Percentiles rank a stretch among this genome's conserved stretches.
phyloP scores from a whole-genome alignment of 1,139 yeast species.

The Geotrichum australiense region DNA sequence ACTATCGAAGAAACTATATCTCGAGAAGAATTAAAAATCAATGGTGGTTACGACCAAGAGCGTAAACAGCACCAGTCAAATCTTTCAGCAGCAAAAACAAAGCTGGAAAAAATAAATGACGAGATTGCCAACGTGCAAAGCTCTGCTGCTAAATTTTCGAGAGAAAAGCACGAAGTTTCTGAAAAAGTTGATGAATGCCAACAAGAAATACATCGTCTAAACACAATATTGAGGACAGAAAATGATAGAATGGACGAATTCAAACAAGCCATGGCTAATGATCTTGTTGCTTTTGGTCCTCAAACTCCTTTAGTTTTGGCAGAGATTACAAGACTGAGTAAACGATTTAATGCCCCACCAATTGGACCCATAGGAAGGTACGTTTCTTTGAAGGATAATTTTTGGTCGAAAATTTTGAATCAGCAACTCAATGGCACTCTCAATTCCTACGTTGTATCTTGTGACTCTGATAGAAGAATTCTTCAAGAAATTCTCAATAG shows the following conservation, averaged over 20 bases:
- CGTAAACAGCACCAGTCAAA: background rate
- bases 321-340: slow-evolving; percentile 35
- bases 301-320: slow-evolving; percentile 39
- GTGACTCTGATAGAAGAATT: slow-evolving; percentile 50
- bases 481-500: slow-evolving; percentile 42
- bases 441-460: slow-evolving; percentile 61
- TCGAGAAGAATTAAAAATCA: slow-evolving; percentile 15
- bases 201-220: background rate
- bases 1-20: background rate
- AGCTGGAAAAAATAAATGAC: slow-evolving; percentile 1
- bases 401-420: slow-evolving; percentile 62
- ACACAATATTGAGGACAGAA: slow-evolving; percentile 15
- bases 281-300: slow-evolving; percentile 42
- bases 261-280: slow-evolving; percentile 21
- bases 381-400: slow-evolving; percentile 50
- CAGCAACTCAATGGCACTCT: slow-evolving; percentile 43
- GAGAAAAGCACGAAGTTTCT: slow-evolving; percentile 21
- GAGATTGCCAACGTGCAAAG: background rate
- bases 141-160: slow-evolving; percentile 2
- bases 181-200: slow-evolving; percentile 13
- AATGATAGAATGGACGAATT: slow-evolving; percentile 24
- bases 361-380: slow-evolving; percentile 79
- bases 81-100: background rate
- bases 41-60: slow-evolving; percentile 13
- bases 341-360: slow-evolving; percentile 44